A percentile compares a stretch with the other conserved stretches of the same genome.
Conservation (phyloP, 1,139 yeast genomes). For the Diutina siamensis region DNA sequence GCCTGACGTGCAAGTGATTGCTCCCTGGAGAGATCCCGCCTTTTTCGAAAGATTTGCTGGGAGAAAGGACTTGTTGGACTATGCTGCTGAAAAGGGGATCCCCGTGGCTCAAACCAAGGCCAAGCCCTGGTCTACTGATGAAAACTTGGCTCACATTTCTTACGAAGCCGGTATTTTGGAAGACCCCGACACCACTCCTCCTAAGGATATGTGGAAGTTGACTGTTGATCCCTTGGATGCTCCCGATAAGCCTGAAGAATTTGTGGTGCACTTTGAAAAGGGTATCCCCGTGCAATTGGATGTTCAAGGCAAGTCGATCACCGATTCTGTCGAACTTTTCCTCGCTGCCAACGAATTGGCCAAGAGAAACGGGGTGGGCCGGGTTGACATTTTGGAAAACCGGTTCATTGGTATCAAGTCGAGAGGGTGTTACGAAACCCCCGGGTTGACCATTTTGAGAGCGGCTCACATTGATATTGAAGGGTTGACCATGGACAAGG, state of each 20-base stretch:
- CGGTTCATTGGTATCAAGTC: constrained; percentile 98
- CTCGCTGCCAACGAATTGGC: constrained; percentile 88
- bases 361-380: constrained; percentile 98
- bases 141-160: constrained; percentile 96
- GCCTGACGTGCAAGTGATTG: constrained; percentile 93
- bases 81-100: constrained; percentile 82
- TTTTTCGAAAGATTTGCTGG: constrained; percentile 96
- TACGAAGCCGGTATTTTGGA: constrained; percentile 98
- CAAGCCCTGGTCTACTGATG: constrained; percentile 99
- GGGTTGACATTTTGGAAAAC: constrained; percentile 97
- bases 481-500: constrained; percentile 94
- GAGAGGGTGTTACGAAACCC: constrained; percentile 99
- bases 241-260: constrained; percentile 84
- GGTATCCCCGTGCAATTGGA: constrained; percentile 84
- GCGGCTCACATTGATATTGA: constrained; percentile 90
- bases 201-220: constrained; percentile 99
- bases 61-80: constrained; percentile 88
- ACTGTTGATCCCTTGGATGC: constrained; percentile 94
- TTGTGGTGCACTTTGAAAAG: constrained; percentile 68
- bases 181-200: constrained; percentile 97
- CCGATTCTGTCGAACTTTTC: constrained; percentile 88
- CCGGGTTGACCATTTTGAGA: constrained; percentile 92
- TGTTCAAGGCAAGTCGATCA: constrained; percentile 44
- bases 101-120: constrained; percentile 97
- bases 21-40: constrained; percentile 98